These are phyloP conservation scores for Calendula officinalis DNA, from an alignment of 129 eudicot species.

Conservation along the genomic window DNA sequence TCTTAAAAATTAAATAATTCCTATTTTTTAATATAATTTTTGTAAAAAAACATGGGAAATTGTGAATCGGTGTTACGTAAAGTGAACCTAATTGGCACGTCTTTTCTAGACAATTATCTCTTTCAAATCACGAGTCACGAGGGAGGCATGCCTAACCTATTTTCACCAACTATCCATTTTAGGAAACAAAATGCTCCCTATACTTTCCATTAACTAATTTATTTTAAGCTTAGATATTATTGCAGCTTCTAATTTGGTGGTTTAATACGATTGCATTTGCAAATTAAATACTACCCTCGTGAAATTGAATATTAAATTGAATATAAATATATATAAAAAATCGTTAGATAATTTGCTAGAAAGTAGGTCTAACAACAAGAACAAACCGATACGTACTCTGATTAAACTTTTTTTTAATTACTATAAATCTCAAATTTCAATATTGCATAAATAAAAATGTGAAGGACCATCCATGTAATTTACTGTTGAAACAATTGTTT, in stretches of 20 bases:
- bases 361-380: constrained; percentile 19
- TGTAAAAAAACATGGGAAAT: background rate
- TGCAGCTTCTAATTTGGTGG: background rate
- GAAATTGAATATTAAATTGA: background rate
- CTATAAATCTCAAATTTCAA: no score
- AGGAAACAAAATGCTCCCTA: constrained; percentile 3
- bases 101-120: constrained; percentile 14
- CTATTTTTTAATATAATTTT: background rate
- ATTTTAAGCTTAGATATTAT: background rate
- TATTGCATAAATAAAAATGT: no score
- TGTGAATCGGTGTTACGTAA: constrained; percentile 13
- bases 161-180: constrained; percentile 19
- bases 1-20: background rate
- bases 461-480: no score
- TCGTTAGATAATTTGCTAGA: background rate
- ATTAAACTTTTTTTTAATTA: background rate
- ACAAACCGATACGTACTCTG: constrained; percentile 6
- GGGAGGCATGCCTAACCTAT: constrained; percentile 31
- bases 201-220: background rate
- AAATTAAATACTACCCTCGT: background rate
- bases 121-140: constrained; percentile 8
- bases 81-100: constrained; percentile 16
- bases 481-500: no score
- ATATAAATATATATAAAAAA: background rate
- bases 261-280: background rate